Conservation (phyloP, 768 basidiomycete genomes). For the Tephrocybe sp. region DNA sequence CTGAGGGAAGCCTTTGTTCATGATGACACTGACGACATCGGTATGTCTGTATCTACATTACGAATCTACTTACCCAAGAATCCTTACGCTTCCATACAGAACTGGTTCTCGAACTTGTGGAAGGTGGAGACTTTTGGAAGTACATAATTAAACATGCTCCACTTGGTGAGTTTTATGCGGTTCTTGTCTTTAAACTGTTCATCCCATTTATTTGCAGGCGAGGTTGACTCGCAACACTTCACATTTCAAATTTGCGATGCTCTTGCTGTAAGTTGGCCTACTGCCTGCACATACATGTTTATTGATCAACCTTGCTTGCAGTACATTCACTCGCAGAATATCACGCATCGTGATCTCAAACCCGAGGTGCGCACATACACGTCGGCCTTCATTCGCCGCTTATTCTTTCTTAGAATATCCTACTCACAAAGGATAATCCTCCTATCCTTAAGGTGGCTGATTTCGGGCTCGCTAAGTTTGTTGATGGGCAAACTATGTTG, state of each 20-base stretch:
- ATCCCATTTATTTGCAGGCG: slow-evolving; percentile 33
- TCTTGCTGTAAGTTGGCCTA: slow-evolving; percentile 48
- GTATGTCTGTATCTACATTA: slow-evolving; percentile 36
- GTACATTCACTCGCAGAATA: slow-evolving; percentile 72
- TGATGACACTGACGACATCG: slow-evolving; percentile 57
- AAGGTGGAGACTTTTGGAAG: slow-evolving; percentile 86
- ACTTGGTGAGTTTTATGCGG: slow-evolving; percentile 46
- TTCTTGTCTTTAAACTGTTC: not conserved
- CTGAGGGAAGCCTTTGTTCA: slow-evolving; percentile 70
- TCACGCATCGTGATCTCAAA: slow-evolving; percentile 93
- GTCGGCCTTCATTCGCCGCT: not conserved
- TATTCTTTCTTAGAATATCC: slow-evolving; percentile 58
- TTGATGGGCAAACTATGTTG: slow-evolving; percentile 74
- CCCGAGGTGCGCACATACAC: slow-evolving; percentile 57
- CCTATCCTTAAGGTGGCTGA: slow-evolving; percentile 89
- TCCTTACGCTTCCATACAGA: slow-evolving; percentile 38
- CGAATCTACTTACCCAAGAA: slow-evolving; percentile 2
- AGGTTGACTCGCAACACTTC: slow-evolving; percentile 62
- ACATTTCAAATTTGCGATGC: slow-evolving; percentile 87
- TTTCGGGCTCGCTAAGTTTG: slow-evolving; percentile 92
- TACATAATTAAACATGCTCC: slow-evolving; percentile 64
- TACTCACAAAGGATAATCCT: slow-evolving; percentile 67
- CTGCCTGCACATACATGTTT: not conserved
- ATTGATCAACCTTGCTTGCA: slow-evolving; percentile 15
- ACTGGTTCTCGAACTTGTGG: slow-evolving; percentile 80